Conservation (phyloP, 495 filamentous ascomycete genomes). For the Penicillium atrosanguineum region DNA sequence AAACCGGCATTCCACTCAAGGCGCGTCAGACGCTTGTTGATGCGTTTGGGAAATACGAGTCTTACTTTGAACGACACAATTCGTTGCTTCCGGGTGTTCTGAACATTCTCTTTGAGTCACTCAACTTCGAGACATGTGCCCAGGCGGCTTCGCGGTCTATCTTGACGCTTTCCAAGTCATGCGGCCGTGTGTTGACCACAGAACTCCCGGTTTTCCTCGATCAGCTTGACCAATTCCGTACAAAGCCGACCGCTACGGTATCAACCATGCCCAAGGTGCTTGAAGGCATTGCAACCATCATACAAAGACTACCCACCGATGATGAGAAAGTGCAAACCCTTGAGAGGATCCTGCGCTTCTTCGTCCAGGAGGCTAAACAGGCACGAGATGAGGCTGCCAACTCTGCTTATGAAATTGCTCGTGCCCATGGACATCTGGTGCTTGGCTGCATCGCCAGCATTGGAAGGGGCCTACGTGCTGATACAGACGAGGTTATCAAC, state of each 20-base stretch:
- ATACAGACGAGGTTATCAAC: constrained; percentile 68
- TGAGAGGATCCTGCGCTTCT: constrained; percentile 60
- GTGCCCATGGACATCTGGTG: constrained; percentile 57
- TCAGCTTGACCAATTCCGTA: constrained; percentile 67
- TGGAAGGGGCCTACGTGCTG: constrained; percentile 74
- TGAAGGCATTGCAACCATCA: constrained; percentile 78
- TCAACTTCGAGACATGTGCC: constrained; percentile 64
- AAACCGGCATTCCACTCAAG: constrained; percentile 56
- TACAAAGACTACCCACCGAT: constrained; percentile 71
- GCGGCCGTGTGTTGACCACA: constrained; percentile 63
- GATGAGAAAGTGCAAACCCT: constrained; percentile 59
- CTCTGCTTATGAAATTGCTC: constrained; percentile 43
- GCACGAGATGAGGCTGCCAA: constrained; percentile 35
- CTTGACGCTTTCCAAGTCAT: constrained; percentile 73
- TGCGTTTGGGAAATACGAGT: constrained; percentile 73
- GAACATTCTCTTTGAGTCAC: constrained; percentile 76
- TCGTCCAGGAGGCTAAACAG: constrained; percentile 43
- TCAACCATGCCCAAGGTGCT: constrained; percentile 77
- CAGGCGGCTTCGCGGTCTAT: constrained; percentile 78
- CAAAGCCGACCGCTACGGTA: constrained; percentile 59
- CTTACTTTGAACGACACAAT: constrained; percentile 75
- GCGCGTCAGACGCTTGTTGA: constrained; percentile 75
- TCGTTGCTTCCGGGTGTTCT: constrained; percentile 71
- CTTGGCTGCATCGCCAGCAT: constrained; percentile 74
- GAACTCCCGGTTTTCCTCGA: constrained; percentile 76